Evolutionary conservation across 352 stramenopile species (phyloP).

Genomic region (Phytophthora pistaciae): DNA sequence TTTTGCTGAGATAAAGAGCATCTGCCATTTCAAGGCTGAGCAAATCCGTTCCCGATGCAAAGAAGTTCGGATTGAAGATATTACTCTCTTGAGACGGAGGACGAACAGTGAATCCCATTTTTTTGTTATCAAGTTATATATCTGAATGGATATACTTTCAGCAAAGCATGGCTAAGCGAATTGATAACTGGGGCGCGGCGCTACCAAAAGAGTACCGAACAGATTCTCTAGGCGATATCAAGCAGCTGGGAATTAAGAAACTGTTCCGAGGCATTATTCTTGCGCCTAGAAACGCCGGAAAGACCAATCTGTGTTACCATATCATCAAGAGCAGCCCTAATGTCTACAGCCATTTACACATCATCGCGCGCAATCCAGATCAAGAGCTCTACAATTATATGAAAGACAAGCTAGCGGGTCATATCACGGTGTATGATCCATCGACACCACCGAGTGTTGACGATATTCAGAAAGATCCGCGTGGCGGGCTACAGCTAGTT

Average conservation of each 20-base stretch:
- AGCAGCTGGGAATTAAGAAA: too few relatives aligned
- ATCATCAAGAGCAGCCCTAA: too few relatives aligned
- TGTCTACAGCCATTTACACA: too few relatives aligned
- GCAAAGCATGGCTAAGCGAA: not conserved
- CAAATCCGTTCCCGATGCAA: not conserved
- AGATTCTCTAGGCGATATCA: too few relatives aligned
- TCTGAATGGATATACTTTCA: not conserved
- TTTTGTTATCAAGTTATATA: not conserved
- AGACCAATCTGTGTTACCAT: too few relatives aligned
- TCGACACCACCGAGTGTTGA: not conserved
- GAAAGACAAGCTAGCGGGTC: too few relatives aligned
- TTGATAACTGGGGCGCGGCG: not conserved
- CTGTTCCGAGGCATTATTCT: too few relatives aligned
- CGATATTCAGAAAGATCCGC: slow-evolving; percentile 6
- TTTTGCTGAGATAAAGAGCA: not conserved
- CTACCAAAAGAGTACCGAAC: not conserved
- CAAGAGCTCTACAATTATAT: too few relatives aligned
- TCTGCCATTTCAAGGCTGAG: not conserved
- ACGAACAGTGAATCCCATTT: not conserved
- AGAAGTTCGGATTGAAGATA: not conserved
- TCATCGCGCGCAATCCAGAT: too few relatives aligned
- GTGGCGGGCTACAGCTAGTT: slow-evolving; percentile 17
- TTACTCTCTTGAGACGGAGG: too few relatives aligned
- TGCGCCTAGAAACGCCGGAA: too few relatives aligned
- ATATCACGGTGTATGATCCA: not conserved